phyloP scores from a whole-genome alignment of 257 asterid species.

The Verbascum thapsus region DNA sequence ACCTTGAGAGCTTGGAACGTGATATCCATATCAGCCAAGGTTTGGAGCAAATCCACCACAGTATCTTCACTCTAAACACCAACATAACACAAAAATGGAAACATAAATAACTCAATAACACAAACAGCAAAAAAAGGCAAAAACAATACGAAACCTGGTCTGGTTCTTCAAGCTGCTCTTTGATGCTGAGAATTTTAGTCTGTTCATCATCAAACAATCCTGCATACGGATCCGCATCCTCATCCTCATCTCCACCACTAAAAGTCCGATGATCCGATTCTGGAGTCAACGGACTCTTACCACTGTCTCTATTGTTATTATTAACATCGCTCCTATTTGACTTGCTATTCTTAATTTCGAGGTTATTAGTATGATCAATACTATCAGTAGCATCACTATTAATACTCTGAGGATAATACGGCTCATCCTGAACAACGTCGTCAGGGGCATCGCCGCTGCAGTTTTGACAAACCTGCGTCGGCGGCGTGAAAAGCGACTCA shows the following conservation, averaged over 20 bases:
- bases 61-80: constrained; percentile 67
- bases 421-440: constrained; percentile 35
- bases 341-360: constrained; percentile 26
- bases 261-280: constrained; percentile 54
- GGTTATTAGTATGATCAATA: constrained; percentile 20
- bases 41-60: constrained; percentile 73
- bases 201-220: constrained; percentile 74
- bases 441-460: constrained; percentile 44
- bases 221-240: constrained; percentile 55
- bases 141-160: constrained; percentile 48
- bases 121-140: neutral
- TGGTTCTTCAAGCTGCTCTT: constrained; percentile 81
- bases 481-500: constrained; percentile 59
- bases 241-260: constrained; percentile 49
- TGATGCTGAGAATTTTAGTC: constrained; percentile 60
- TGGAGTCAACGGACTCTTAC: constrained; percentile 73
- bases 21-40: constrained; percentile 84
- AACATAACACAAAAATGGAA: neutral
- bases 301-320: constrained; percentile 8
- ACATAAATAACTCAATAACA: neutral
- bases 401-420: constrained; percentile 25
- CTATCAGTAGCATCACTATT: constrained; percentile 28
- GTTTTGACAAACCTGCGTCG: constrained; percentile 48
- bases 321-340: constrained; percentile 19
- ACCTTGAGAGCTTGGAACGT: constrained; percentile 85